Evolutionary conservation across 2,329 filamentous ascomycete genomes (phyloP), one percentile per base, ranked within the genome.

Genomic region (Passalora sequoiae): DNA sequence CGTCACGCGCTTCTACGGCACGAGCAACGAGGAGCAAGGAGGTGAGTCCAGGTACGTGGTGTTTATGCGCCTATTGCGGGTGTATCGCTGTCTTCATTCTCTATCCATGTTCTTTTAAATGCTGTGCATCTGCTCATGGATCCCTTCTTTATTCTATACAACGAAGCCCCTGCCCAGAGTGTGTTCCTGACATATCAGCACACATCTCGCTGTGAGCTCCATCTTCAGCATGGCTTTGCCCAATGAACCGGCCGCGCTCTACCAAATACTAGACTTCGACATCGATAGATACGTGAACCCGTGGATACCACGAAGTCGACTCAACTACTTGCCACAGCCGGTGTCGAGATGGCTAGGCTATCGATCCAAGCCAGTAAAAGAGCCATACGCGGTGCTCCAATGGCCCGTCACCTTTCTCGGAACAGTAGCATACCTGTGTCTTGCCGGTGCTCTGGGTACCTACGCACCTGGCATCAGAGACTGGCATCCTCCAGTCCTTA

Each of bases 201-300:
- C n/a, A n/a, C n/a, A n/a, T n/a, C n/a, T n/a, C n/a, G n/a, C n/a
- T n/a, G n/a, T n/a, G n/a, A 24, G n/a, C 33, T 21, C 33, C n/a
- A 9, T 3, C 19, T 2, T 12, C 19, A 36, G 33, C 20, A 36
- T 36, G 33, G 33, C 33, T 4, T 20, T 36, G 9, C 33, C 33
- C 12, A 24, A 12, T n/a, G 33, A 36, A 4, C 20, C 33, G n/a
- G 24, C 21, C 2, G 17, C 19, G n/a, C 19, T 38, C 25, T 36
- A 38, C 15, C 43, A 56, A 7, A 21, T 59, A 16, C 50, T 66
- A 51, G 72, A 82, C 58, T 80, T 94, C 65, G 79, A 92, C 66
- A 77, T 94, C 51, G 89, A 95, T 70, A 68, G 66, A n/a, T 79
- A 83, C 60, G 62, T 94, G 38, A 88, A 91, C 61, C 83, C 75